phyloP scores from a whole-genome alignment of 306 rosid species.

The Pterocarpus macrocarpus region DNA sequence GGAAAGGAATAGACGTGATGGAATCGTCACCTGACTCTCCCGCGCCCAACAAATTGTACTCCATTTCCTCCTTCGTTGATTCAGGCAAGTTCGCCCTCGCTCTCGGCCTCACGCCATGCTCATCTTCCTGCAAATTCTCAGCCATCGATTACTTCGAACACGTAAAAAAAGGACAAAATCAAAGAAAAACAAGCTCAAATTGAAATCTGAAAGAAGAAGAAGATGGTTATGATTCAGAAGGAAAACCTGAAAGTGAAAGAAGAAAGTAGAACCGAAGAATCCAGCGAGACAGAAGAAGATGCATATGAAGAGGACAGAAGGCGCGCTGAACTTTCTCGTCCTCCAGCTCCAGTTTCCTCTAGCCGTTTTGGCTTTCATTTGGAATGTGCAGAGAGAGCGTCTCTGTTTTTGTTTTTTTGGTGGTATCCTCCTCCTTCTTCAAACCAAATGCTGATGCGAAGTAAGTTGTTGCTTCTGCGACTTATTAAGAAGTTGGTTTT shows the following conservation, averaged over 20 bases:
- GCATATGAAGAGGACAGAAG: conserved; percentile 62
- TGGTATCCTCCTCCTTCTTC: background rate
- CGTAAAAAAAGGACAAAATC: background rate
- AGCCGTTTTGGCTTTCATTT: conserved; percentile 68
- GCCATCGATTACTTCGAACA: background rate
- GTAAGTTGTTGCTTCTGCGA: conserved; percentile 12
- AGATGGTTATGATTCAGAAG: conserved; percentile 23
- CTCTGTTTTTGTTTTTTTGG: background rate
- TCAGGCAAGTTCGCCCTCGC: conserved; percentile 60
- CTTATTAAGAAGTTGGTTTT: conserved; percentile 7
- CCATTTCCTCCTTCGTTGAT: conserved; percentile 51
- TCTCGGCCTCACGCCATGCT: conserved; percentile 49
- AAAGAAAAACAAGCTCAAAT: background rate
- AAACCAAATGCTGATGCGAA: conserved; percentile 17
- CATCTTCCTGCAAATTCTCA: conserved; percentile 38
- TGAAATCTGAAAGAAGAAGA: background rate
- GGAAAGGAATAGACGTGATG: conserved; percentile 81
- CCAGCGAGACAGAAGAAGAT: conserved; percentile 82
- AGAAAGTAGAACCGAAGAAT: conserved; percentile 61
- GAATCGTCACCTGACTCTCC: conserved; percentile 85
- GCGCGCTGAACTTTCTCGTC: conserved; percentile 58
- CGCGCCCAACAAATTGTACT: conserved; percentile 50
- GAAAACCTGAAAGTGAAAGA: conserved; percentile 56
- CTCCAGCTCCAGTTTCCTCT: conserved; percentile 59
- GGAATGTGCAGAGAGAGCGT: conserved; percentile 13